Conservation (phyloP, 1,284 basidiomycete genomes). For the Cryptococcus sp. region DNA sequence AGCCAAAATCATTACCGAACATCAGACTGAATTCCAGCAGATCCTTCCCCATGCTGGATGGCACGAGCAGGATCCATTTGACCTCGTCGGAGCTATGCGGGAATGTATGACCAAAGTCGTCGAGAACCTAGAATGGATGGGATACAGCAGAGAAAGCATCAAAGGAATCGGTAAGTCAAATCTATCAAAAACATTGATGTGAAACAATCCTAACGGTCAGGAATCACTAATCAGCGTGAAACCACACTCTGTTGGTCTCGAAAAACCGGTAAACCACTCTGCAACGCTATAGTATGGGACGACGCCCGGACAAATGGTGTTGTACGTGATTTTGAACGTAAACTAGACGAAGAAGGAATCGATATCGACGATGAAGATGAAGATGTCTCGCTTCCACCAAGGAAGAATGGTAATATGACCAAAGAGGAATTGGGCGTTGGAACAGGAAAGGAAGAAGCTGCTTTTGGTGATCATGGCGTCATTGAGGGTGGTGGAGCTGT, state of each 20-base stretch:
- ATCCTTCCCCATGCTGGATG: constrained; percentile 88
- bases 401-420: constrained; percentile 51
- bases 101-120: constrained; percentile 72
- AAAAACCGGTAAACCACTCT: constrained; percentile 79
- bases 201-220: constrained; percentile 53
- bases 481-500: constrained; percentile 17
- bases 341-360: constrained; percentile 69
- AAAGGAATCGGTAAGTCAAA: constrained; percentile 75
- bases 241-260: constrained; percentile 93
- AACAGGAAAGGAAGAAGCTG: constrained; percentile 27
- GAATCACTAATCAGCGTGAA: constrained; percentile 97
- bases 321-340: constrained; percentile 71
- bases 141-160: constrained; percentile 70
- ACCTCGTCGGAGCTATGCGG: constrained; percentile 74
- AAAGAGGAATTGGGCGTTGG: constrained; percentile 23
- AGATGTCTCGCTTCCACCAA: constrained; percentile 8
- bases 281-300: constrained; percentile 92
- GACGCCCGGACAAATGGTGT: constrained; percentile 83
- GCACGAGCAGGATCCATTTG: constrained; percentile 91
- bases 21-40: constrained; percentile 86
- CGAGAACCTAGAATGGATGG: constrained; percentile 65
- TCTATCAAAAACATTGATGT: neutral
- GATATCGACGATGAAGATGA: constrained; percentile 55
- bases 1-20: constrained; percentile 79
- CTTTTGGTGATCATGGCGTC: constrained; percentile 30